Conservation (phyloP, 2,329 filamentous ascomycete species). For the Colletotrichum musae region DNA sequence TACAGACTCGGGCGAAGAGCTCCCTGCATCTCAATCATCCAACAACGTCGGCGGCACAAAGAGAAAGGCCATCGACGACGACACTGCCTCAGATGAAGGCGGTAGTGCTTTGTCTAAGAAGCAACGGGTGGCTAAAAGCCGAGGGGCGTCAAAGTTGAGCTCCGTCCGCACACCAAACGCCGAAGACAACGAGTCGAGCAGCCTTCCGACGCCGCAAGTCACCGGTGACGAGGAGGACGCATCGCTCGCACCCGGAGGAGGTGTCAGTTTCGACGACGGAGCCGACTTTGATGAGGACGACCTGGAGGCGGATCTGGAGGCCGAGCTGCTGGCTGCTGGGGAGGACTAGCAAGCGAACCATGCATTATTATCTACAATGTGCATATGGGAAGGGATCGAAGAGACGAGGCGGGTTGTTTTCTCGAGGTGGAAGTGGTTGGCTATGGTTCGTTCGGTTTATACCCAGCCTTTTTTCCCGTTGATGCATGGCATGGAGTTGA, state of each 20-base stretch:
- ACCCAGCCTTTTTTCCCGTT: slow-evolving; percentile 40
- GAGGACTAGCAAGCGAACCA: slow-evolving; percentile 14
- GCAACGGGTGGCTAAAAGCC: slow-evolving; percentile 61
- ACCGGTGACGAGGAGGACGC: slow-evolving; percentile 59
- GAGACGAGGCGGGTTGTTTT: not conserved
- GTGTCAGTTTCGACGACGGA: slow-evolving; percentile 47
- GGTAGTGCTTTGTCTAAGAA: slow-evolving; percentile 62
- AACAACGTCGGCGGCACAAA: slow-evolving; percentile 34
- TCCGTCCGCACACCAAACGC: slow-evolving; percentile 59
- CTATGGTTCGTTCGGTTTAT: slow-evolving; percentile 42
- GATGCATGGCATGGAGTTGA: slow-evolving; percentile 44
- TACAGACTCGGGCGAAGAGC: slow-evolving; percentile 40
- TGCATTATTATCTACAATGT: not conserved
- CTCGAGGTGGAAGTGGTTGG: slow-evolving; percentile 31
- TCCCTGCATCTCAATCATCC: slow-evolving; percentile 28
- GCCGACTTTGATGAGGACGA: slow-evolving; percentile 67
- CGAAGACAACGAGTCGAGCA: slow-evolving; percentile 52
- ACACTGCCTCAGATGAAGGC: slow-evolving; percentile 44
- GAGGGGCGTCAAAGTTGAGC: slow-evolving; percentile 63
- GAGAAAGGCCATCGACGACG: slow-evolving; percentile 44
- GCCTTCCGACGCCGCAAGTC: slow-evolving; percentile 58
- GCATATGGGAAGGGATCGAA: slow-evolving; percentile 7
- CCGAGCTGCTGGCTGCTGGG: slow-evolving; percentile 71
- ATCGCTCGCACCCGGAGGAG: slow-evolving; percentile 41
- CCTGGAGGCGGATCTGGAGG: slow-evolving; percentile 72